A percentile compares a stretch with the other conserved stretches of the same genome.
These are phyloP conservation scores for Trametes villosa DNA, from an alignment of 768 basidiomycete genomes.

Conservation along the genomic window DNA sequence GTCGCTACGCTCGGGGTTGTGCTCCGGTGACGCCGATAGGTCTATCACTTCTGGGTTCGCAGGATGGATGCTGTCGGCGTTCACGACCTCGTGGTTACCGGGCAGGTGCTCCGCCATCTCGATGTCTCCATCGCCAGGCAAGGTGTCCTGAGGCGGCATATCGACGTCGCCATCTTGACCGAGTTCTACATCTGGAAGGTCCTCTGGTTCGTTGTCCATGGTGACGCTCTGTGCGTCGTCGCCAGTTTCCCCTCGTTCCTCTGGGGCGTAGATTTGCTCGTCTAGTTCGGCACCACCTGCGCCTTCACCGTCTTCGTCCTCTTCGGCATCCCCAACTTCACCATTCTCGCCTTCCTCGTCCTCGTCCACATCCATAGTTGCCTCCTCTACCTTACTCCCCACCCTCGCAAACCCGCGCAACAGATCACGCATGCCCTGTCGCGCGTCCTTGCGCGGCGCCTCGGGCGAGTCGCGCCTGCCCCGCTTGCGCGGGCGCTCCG, in stretches of 20 bases:
- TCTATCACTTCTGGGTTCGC: too few species aligned
- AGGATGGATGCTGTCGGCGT: neutral
- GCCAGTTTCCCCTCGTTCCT: neutral
- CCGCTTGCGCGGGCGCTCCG: slow-evolving; percentile 45
- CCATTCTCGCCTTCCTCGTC: slow-evolving; percentile 25
- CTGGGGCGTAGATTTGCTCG: too few species aligned
- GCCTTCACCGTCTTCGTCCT: neutral
- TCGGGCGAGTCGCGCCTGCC: slow-evolving; percentile 1
- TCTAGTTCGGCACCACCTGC: neutral
- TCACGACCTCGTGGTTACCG: slow-evolving; percentile 3
- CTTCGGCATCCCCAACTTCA: slow-evolving; percentile 23
- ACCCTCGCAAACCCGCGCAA: slow-evolving; percentile 58
- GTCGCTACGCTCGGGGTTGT: neutral
- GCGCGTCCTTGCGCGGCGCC: slow-evolving; percentile 17
- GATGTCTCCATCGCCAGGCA: slow-evolving; percentile 8
- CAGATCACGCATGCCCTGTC: slow-evolving; percentile 47
- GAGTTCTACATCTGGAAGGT: slow-evolving; percentile 22
- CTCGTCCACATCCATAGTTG: slow-evolving; percentile 29
- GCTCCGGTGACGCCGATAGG: too few species aligned
- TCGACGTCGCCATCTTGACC: slow-evolving; percentile 19
- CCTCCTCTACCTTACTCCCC: slow-evolving; percentile 44
- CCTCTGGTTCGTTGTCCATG: slow-evolving; percentile 8
- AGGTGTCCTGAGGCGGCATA: slow-evolving; percentile 25
- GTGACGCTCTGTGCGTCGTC: neutral
- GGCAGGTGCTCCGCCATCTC: neutral